Evolutionary conservation across 176 grass and related monocot species (phyloP), one percentile per base, ranked within the genome.

Genomic region (Ensete ventricosum): DNA sequence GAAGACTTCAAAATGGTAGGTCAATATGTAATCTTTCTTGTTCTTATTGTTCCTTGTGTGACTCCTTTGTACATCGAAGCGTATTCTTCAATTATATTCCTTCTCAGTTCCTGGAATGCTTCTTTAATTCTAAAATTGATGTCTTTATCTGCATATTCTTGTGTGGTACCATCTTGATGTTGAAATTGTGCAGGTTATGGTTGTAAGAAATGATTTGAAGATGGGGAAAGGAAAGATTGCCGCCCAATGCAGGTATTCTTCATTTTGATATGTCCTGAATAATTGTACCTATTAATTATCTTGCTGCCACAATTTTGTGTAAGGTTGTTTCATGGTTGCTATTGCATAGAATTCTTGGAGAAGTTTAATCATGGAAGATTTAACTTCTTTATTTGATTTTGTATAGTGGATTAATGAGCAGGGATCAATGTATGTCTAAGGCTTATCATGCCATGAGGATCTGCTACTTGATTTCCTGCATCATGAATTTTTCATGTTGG

Each of bases 181-280:
- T 4, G 12, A 76, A 21, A 77, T 67, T 29, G 8, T 64, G 64
- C 69, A 97, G 90, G 90, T 97, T 62, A 77, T 99, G 24, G 90
- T 99, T 22, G 95, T 94, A 49, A 94, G 95, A 43, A 99, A 99
- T 80, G 95, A 99, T 74, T 83, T 99, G 52, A 99, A 94, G 81
- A 99, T 99, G 95, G 95, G 95, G 3, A 99, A 99, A 84, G 95
- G 95, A 20, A 99, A 99, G 77, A 99, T 99, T 54, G 95, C 86
- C 0, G 95, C 95, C 9, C 95, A 99, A 76, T 99, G 95, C 90
- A 98, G 95, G 95, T 98, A 78, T 55, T 22, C 1, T 55, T 71
- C 62, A 71, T 6, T 17, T 48, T 34, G 25, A 19, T 51, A 50
- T 71, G 67, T 43, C 50, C n/a, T 9, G 1, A 14, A 51, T n/a